Evolutionary conservation across 129 eudicot species (phyloP).

Genomic region (Helichrysum umbraculigerum): DNA sequence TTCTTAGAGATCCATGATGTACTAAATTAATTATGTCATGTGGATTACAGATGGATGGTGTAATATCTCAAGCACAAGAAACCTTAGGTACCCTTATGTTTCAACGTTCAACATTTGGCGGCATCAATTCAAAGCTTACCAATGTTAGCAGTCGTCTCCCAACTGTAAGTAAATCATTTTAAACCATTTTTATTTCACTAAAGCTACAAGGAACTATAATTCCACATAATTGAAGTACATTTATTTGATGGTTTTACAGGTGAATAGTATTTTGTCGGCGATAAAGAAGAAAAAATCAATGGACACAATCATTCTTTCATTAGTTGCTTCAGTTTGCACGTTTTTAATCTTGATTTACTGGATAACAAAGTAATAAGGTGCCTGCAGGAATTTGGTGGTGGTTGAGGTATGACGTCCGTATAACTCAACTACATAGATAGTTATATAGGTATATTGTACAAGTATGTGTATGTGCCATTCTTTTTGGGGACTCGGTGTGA

Average conservation of each 20-base stretch:
- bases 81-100: slow-evolving; percentile 77
- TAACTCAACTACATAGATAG: slow-evolving; percentile 18
- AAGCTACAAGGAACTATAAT: neutral
- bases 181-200: neutral
- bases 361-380: slow-evolving; percentile 66
- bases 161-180: slow-evolving; percentile 53
- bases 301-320: slow-evolving; percentile 96
- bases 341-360: slow-evolving; percentile 91
- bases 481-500: slow-evolving; percentile 27
- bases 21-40: neutral
- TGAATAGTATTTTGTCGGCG: slow-evolving; percentile 71
- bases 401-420: slow-evolving; percentile 6
- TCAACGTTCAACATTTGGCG: slow-evolving; percentile 98
- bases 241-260: slow-evolving; percentile 44
- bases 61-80: slow-evolving; percentile 95
- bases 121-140: slow-evolving; percentile 89
- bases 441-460: slow-evolving; percentile 27
- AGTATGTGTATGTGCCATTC: slow-evolving; percentile 26
- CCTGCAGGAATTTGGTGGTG: slow-evolving; percentile 12
- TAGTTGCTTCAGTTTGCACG: slow-evolving; percentile 93
- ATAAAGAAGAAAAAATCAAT: slow-evolving; percentile 98
- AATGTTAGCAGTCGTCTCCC: slow-evolving; percentile 98
- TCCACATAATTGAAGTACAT: neutral
- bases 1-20: slow-evolving; percentile 6
- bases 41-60: slow-evolving; percentile 80